Base-by-base conservation (phyloP, 495 filamentous ascomycete species). In the Neurospora sp. region DNA sequence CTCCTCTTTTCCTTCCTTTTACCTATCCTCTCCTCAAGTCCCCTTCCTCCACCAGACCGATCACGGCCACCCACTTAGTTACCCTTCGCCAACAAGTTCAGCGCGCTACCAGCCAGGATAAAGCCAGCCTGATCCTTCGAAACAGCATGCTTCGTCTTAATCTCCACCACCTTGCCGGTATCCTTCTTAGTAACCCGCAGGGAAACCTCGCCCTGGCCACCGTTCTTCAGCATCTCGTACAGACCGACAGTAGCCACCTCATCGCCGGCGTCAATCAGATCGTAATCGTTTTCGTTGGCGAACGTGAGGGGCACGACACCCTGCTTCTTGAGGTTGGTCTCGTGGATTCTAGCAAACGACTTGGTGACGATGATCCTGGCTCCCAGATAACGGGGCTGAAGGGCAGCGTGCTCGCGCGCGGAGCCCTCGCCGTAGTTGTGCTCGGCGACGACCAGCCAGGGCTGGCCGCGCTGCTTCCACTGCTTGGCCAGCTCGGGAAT, bases 281-380 rank as follows among this genome's bases (percentile, higher is more conserved):
- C 93, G 79, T 99, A 99, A 79, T 98, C 96, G n/a, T 83, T 84
- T 78, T 92, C 92, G 78, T 96, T 86, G 3, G 83, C 92, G 77
- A 99, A 97, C 0, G 92, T 96, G 74, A 99, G 83, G 0, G 96
- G 96, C 27, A 98, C 94, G 18, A 99, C 91, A 73, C 96, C 96
- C 85, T 99, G 96, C 86, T 99, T 98, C 90, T 99, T 99, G 40
- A 99, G 84, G 83, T 99, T 99, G 20, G 96, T 97, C 87, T 99
- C 96, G 84, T 99, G 96, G 82, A 99, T 99, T 59, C 96, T 88
- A 3, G 96, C 96, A 80, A 99, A 98, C 79, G 87, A 90, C 87
- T 98, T 98, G 71, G 91, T 86, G 35, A 98, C 88, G 65, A 99
- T 93, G 76, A 97, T 82, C 18, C 95, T 86, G 41, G 93, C 93